These are phyloP conservation scores for Zalaria obscura DNA, from an alignment of 2,329 filamentous ascomycete genomes.

Conservation along the genomic window DNA sequence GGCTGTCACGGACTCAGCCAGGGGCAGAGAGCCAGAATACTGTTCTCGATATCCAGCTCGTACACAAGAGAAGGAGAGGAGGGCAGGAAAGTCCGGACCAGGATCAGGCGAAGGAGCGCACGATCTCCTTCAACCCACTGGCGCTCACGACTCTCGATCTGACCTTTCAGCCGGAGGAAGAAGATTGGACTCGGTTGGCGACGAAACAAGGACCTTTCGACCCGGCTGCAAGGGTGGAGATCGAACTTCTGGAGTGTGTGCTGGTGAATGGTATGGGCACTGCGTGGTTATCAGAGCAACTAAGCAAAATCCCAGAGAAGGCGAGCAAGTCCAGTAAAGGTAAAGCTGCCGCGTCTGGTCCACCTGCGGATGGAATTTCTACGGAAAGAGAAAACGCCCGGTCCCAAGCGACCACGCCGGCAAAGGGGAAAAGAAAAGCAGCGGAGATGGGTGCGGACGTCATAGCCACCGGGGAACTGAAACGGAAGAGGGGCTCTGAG, in stretches of 20 bases:
- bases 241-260: constrained; percentile 21
- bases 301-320: too few relatives aligned
- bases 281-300: too few relatives aligned
- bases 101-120: constrained; percentile 12
- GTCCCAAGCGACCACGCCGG: too few relatives aligned
- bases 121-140: constrained; percentile 23
- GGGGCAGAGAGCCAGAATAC: constrained; percentile 11
- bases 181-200: constrained; percentile 15
- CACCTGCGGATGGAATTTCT: too few relatives aligned
- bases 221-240: constrained; percentile 18
- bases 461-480: too few relatives aligned
- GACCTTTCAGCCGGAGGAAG: constrained; percentile 8
- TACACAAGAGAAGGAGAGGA: constrained; percentile 10
- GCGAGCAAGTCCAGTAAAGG: too few relatives aligned
- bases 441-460: too few relatives aligned
- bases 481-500: too few relatives aligned
- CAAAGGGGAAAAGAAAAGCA: too few relatives aligned
- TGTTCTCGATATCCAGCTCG: constrained; percentile 16
- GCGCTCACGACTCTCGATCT: constrained; percentile 15
- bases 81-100: constrained; percentile 8
- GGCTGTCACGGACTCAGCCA: constrained; percentile 8
- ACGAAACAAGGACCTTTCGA: constrained; percentile 20
- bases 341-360: too few relatives aligned
- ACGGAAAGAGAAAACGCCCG: too few relatives aligned
- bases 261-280: constrained; percentile 16